Evolutionary conservation across 352 stramenopile species (phyloP).

Genomic region (Globisporangium abappressorium): DNA sequence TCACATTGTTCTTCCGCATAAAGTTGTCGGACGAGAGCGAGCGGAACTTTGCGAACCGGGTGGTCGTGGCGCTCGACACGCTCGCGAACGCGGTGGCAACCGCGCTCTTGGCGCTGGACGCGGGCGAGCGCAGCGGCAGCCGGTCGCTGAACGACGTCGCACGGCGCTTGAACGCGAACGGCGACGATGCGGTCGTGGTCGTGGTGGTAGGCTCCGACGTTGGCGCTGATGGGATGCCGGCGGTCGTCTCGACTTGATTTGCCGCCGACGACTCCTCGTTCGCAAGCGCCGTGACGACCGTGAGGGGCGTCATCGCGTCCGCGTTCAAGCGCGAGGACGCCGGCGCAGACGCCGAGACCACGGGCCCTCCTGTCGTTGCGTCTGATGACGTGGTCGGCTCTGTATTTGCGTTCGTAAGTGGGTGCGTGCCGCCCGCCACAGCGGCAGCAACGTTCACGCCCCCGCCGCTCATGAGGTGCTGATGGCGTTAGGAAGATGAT

Average conservation of each 20-base stretch:
- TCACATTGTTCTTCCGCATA: slow-evolving; percentile 24
- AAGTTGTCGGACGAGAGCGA: slow-evolving; percentile 39
- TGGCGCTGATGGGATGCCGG: not conserved
- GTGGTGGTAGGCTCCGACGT: not conserved
- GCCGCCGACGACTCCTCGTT: not conserved
- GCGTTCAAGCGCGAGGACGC: not conserved
- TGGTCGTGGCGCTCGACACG: slow-evolving; percentile 32
- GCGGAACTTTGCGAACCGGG: slow-evolving; percentile 38
- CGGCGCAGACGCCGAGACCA: not conserved
- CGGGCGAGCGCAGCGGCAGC: slow-evolving; percentile 24
- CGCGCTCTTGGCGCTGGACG: slow-evolving; percentile 23
- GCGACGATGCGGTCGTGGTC: not conserved
- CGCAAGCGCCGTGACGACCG: not conserved
- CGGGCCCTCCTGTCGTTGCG: not conserved
- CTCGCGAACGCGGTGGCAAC: slow-evolving; percentile 44
- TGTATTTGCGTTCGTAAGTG: not conserved
- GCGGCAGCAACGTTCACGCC: not conserved
- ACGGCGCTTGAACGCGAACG: slow-evolving; percentile 42
- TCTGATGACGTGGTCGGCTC: not conserved
- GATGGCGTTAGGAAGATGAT: not conserved
- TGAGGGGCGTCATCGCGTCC: not conserved
- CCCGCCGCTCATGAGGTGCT: not conserved
- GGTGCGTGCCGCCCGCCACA: not conserved
- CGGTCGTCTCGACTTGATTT: not conserved
- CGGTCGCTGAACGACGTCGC: slow-evolving; percentile 51